phyloP scores from a whole-genome alignment of 2,329 filamentous ascomycete species.

The Paecilomyces dactylethromorphus region DNA sequence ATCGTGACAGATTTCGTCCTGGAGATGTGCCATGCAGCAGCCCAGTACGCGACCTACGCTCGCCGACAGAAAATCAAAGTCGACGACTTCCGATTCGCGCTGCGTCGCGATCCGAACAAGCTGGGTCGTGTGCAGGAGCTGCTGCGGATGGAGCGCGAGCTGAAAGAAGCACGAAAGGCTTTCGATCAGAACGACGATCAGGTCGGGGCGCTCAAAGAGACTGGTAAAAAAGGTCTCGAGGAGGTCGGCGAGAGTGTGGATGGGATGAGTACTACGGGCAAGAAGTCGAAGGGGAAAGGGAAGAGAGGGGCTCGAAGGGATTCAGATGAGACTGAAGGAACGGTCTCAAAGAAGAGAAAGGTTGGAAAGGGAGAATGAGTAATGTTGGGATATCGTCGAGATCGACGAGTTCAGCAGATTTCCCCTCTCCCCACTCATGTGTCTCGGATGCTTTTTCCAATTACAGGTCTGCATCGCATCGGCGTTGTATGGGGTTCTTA shows the following conservation, averaged over 20 bases:
- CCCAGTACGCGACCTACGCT: conserved; percentile 75
- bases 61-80: conserved; percentile 96
- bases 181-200: conserved; percentile 41
- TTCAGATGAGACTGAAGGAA: conserved; percentile 30
- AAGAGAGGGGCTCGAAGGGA: conserved; percentile 24
- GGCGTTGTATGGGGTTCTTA: neutral
- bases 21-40: conserved; percentile 84
- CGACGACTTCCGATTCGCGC: conserved; percentile 93
- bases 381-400: neutral
- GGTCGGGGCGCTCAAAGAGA: conserved; percentile 30
- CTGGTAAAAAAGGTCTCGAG: conserved; percentile 26
- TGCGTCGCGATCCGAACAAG: conserved; percentile 77
- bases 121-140: conserved; percentile 86
- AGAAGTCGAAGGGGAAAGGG: conserved; percentile 32
- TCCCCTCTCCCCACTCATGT: neutral
- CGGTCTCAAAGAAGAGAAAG: conserved; percentile 28
- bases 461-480: neutral
- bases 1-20: conserved; percentile 96
- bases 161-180: conserved; percentile 71
- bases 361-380: conserved; percentile 5
- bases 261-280: conserved; percentile 16
- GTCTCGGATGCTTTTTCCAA: neutral
- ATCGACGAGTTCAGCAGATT: neutral
- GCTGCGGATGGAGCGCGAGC: conserved; percentile 77
- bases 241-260: conserved; percentile 20